These are phyloP conservation scores for Chaetomium fimeti DNA, from an alignment of 495 filamentous ascomycete species.

Conservation along the genomic window DNA sequence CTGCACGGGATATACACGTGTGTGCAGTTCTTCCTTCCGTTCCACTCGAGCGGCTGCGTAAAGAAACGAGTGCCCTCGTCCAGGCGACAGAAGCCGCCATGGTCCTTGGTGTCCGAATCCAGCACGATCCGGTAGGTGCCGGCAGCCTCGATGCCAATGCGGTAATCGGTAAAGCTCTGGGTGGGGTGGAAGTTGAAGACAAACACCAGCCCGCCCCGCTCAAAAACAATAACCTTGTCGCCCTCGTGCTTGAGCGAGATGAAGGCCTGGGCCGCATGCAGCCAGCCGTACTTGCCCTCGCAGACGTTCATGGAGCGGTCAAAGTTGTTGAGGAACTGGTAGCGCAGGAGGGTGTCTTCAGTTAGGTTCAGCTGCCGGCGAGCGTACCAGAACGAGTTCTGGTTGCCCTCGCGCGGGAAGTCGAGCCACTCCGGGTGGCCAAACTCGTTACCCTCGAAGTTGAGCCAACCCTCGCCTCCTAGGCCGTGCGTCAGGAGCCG, in stretches of 20 bases:
- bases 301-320: conserved; percentile 85
- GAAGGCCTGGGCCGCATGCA: conserved; percentile 82
- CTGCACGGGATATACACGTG: conserved; percentile 89
- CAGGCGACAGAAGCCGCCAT: conserved; percentile 78
- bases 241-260: conserved; percentile 89
- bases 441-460: conserved; percentile 99
- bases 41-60: conserved; percentile 86
- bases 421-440: conserved; percentile 99
- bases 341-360: conserved; percentile 80
- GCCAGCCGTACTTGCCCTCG: conserved; percentile 90
- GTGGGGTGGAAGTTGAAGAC: conserved; percentile 94
- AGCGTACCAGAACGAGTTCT: conserved; percentile 96
- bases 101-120: conserved; percentile 72
- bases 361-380: conserved; percentile 91
- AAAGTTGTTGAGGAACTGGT: conserved; percentile 91
- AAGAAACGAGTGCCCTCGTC: conserved; percentile 80
- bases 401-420: conserved; percentile 91
- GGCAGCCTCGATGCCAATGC: conserved; percentile 77
- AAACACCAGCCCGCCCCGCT: conserved; percentile 85
- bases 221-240: conserved; percentile 96
- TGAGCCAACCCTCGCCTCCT: conserved; percentile 97
- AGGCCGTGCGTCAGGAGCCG: conserved; percentile 87
- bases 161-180: conserved; percentile 87
- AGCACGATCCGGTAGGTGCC: conserved; percentile 89
- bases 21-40: conserved; percentile 79